Evolutionary conservation across 257 asterid genomes (phyloP), one percentile per base, ranked within the genome.

Genomic region (Jasminum sambac): DNA sequence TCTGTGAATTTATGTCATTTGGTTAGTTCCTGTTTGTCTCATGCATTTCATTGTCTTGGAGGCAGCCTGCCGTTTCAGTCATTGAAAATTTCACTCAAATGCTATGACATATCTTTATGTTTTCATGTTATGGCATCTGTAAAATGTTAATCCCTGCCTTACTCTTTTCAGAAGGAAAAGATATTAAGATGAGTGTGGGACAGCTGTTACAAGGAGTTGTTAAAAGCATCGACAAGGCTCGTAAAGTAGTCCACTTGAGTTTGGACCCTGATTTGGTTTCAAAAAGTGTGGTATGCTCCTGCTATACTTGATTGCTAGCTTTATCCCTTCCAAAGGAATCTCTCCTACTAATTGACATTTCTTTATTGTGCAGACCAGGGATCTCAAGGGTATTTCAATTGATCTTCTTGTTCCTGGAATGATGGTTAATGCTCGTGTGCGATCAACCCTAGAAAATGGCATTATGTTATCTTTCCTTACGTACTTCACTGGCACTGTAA

Each of bases 371-470:
- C 93, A 95, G 99, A 89, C 95, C 81, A 89, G 83, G 85, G 99
- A 91, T 73, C 93, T 87, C 64, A 91, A 89, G 83, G 95, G 97
- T 57, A 81, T 95, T 48, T 95, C 99, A 64, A 86, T 95, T 69
- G 99, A 95, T 84, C 92, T 89, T 82, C 98, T 95, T 64, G 83
- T 83, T 81, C 99, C 99, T 42, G 99, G 99, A 78, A 95, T 95
- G 99, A 78, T 95, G 98, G 96, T 95, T 81, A 90, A 88, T 79
- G 94, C 98, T 67, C 86, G 86, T 72, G 99, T 95, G 67, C 83
- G 75, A 77, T 84, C 99, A 72, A 83, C 86, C 59, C 94, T 91
- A 30, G 98, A 89, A 74, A 95, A 91, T 84, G 99, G 99, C 59
- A 62, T 91, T 79, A 77, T 91, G 88, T 74, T 95, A 67, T 88